Base-by-base conservation (phyloP, 257 asterid species). In the Capsicum pubescens region DNA sequence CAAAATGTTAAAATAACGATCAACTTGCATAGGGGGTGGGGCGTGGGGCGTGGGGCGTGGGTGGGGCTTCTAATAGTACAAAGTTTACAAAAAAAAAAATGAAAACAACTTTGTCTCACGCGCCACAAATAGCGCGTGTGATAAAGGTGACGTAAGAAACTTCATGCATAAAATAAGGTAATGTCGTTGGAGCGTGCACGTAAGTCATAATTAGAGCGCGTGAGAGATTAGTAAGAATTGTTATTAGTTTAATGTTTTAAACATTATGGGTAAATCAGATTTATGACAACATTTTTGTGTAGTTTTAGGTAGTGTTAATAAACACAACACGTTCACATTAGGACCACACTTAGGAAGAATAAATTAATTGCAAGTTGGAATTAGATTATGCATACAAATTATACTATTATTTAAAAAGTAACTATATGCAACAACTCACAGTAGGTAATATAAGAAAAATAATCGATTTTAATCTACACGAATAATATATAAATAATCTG, bases 261-360 rank as follows among this genome's bases (percentile, higher is more conserved):
- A 10, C 48, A 77, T 76, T 77, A 54, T 77, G 82, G 64, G 82
- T 77, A 26, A 54, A 54, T 77, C 81, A 77, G 32, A 77, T 35
- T 77, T 35, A 77, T 54, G 64, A 77, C 81, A 26, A 8, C 9
- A 54, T 32, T 76, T 74, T 54, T 74, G 82, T 77, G 82, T 77
- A 26, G 48, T 77, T 77, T 77, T 77, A 54, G 64, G 82, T 77
- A 77, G 16, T 77, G 82, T 52, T 72, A 77, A 13, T 54, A 77
- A 16, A 54, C 82, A 77, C 82, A 54, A 76, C 39, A 26, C 14
- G 32, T 26, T 26, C 32, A 52, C 59, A 76, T 76, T 17, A 13
- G 63, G 81, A 76, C 81, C 81, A 76, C 81, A 76, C 26, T 76
- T 52, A 19, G 44, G 60, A 50, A 50, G 2, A 0, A 19, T 14